Evolutionary conservation across 148 eudicot genomes (phyloP), one percentile per base, ranked within the genome.

Genomic region (Chenopodium suecicum): DNA sequence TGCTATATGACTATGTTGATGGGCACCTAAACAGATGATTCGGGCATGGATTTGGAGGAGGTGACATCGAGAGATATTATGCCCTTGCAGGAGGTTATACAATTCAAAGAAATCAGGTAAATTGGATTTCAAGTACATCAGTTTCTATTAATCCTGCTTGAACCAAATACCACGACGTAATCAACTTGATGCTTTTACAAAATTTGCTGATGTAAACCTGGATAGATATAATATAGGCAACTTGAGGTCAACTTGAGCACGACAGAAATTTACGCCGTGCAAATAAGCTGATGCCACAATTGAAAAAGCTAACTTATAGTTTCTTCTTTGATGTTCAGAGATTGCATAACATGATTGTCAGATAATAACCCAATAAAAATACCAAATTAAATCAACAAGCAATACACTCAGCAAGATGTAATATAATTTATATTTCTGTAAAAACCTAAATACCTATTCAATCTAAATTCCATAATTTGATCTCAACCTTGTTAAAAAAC

Each of bases 41-140:
- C 81, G 90, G 44, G 90, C 93, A 70, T 94, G 98, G 85, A 92
- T 84, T 88, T 88, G 93, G 83, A 84, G 91, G 82, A 92, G 92
- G 65, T 86, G 91, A 50, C 87, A 58, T 71, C 27, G 86, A 19
- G 91, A 80, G 80, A 92, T 66, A 73, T 56, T 56, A 56, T 73
- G 89, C 73, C 90, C 89, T 81, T 86, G 88, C 11, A 94, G 72
- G 74, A 94, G 89, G 78, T 71, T 67, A 25, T 91, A 88, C 46
- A 92, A 83, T 66, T 52, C 22, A 9, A 81, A n/a, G 73, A 75
- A 80, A 74, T 41, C 67, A 41, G 79, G 78, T 62, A 50, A 37
- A 11, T 3, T 11, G 16, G 72, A 50, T 41, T 79, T 83, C 1
- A 52, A 78, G 70, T 41, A 67, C 86, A 84, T 84, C 27, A 46